Evolutionary conservation across 139 green algal genomes (phyloP).

Genomic region (Marvania coccoides): DNA sequence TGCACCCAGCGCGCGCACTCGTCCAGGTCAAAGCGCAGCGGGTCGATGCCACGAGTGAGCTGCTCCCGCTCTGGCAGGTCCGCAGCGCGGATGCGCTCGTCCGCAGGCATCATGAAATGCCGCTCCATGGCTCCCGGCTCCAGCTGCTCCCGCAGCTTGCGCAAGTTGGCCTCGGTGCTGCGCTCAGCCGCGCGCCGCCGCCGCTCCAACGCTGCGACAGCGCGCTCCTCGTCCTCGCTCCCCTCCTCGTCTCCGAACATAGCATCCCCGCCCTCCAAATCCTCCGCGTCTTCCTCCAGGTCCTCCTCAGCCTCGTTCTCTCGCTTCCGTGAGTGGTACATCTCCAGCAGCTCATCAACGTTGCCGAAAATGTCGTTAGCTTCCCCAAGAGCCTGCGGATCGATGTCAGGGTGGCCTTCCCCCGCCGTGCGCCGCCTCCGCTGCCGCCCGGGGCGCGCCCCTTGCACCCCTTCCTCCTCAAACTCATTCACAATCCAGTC

Average conservation of each 20-base stretch:
- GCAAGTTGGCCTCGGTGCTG: neutral
- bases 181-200: neutral
- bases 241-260: conserved; percentile 15
- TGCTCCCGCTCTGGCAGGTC: conserved; percentile 85
- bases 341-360: conserved; percentile 48
- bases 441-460: conserved; percentile 7
- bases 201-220: too few relatives aligned
- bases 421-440: neutral
- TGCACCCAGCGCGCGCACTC: conserved; percentile 27
- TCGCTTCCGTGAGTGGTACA: conserved; percentile 30
- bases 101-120: conserved; percentile 64
- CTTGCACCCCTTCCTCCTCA: conserved; percentile 29
- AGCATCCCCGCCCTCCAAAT: neutral
- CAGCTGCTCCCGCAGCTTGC: conserved; percentile 23
- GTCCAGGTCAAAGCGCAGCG: conserved; percentile 3
- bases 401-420: conserved; percentile 23
- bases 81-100: conserved; percentile 64
- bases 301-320: conserved; percentile 13
- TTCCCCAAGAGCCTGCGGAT: conserved; percentile 50
- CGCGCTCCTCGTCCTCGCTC: conserved; percentile 16
- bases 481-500: conserved; percentile 87
- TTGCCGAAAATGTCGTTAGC: conserved; percentile 82
- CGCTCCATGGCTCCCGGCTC: conserved; percentile 70
- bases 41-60: conserved; percentile 28
- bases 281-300: conserved; percentile 26